phyloP scores from a whole-genome alignment of 345 rosid species.

The Rhizophora apiculata region DNA sequence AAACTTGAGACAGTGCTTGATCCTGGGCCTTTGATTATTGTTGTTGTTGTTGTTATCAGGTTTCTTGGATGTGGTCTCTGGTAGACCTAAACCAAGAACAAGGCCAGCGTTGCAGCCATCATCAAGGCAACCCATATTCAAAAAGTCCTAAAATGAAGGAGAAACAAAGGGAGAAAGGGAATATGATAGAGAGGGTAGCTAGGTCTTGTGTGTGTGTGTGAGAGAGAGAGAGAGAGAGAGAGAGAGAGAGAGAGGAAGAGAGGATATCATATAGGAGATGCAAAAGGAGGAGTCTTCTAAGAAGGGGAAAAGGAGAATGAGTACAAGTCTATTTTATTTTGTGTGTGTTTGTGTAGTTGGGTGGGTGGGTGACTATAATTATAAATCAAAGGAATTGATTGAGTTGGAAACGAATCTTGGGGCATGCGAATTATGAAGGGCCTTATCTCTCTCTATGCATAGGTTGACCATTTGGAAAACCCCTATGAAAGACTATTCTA shows the following conservation, averaged over 20 bases:
- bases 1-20: conserved; percentile 10
- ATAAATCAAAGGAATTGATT: conserved; percentile 54
- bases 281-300: no score
- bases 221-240: neutral
- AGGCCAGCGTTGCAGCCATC: conserved; percentile 21
- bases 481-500: conserved; percentile 14
- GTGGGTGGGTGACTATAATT: conserved; percentile 64
- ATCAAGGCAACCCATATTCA: conserved; percentile 23
- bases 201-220: neutral
- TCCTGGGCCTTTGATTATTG: neutral
- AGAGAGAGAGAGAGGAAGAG: neutral
- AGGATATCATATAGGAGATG: neutral
- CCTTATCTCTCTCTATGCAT: conserved; percentile 32
- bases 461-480: conserved; percentile 82
- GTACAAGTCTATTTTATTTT: neutral
- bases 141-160: conserved; percentile 1
- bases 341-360: conserved; percentile 2
- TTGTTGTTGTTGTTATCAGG: neutral
- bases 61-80: neutral
- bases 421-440: conserved; percentile 35
- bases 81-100: conserved; percentile 24
- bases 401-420: conserved; percentile 54
- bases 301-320: no score
- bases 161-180: neutral
- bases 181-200: neutral